Base-by-base conservation (phyloP, 495 filamentous ascomycete species). In the Penicillium simplicissimum region DNA sequence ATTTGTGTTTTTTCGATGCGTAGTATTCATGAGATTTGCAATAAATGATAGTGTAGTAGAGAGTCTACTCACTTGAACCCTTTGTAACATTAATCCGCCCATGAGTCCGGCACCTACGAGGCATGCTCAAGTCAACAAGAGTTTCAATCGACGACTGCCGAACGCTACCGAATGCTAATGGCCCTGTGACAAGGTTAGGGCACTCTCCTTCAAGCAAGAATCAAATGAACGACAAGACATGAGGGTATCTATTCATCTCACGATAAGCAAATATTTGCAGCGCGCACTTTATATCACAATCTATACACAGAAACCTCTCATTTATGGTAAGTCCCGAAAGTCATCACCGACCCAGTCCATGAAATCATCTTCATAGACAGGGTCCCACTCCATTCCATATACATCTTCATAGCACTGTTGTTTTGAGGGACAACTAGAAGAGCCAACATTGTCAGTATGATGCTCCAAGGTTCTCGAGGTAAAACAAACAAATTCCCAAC, bases 401-500 rank as follows among this genome's bases (percentile, higher is more conserved):
- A 76, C 67, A 65, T 77, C 65, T 9, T 40, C 37, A 23, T 73
- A 74, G 33, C 74, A 77, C 36, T 71, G 68, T 17, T 43, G 53
- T 51, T 72, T 69, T 25, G 65, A 55, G 1, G 73, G 74, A 56
- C 74, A 77, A 62, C 74, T 77, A 54, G 5, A 52, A n/a, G 17
- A 53, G 25, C 17, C 21, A 11, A 53, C 66, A 6, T 31, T 52
- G 73, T 64, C 31, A 49, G 42, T 19, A 1, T 25, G 7, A n/a
- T 43, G 15, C 19, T 17, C 37, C 34, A 31, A 31, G 6, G 4
- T 31, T 31, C 23, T 10, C 3, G 5, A 21, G 2, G 42, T 5
- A 2, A 6, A 52, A 0, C 28, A 31, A 25, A n/a, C 14, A 17
- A 21, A 35, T 14, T 23, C 14, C 58, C 9, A 45, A 74, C 74